phyloP scores from a whole-genome alignment of 139 green algal genomes.

The Desmodesmus armatus region DNA sequence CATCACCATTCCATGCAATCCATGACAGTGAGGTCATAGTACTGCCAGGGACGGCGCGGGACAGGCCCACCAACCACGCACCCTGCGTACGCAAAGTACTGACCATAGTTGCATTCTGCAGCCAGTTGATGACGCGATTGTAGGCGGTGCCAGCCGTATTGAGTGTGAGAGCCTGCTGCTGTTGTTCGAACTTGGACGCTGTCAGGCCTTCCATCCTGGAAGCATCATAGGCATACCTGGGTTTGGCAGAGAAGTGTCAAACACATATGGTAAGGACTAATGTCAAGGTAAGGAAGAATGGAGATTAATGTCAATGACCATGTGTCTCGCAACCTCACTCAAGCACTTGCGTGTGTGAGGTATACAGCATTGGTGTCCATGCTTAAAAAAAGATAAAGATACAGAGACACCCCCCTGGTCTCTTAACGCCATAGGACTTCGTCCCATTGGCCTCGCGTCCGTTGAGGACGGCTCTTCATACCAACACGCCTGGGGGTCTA shows the following conservation, averaged over 20 bases:
- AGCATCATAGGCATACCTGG: conserved; percentile 10
- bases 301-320: too few relatives aligned
- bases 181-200: not conserved
- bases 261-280: too few relatives aligned
- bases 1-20: not conserved
- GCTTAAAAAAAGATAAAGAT: not conserved
- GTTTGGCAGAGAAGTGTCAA: too few relatives aligned
- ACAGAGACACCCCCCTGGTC: not conserved
- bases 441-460: too few relatives aligned
- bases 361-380: not conserved
- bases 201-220: conserved; percentile 14
- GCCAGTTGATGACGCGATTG: not conserved
- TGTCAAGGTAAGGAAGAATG: too few relatives aligned
- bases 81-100: not conserved
- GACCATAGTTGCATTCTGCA: not conserved
- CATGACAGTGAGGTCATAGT: not conserved
- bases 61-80: not conserved
- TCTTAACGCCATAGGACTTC: too few relatives aligned
- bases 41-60: not conserved
- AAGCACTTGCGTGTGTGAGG: not conserved
- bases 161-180: not conserved
- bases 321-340: not conserved
- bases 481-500: too few relatives aligned
- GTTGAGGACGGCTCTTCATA: too few relatives aligned
- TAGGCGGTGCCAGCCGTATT: conserved; percentile 4